These are phyloP conservation scores for Stephania yunnanensis DNA, from an alignment of 164 flowering plant species.

Conservation along the genomic window DNA sequence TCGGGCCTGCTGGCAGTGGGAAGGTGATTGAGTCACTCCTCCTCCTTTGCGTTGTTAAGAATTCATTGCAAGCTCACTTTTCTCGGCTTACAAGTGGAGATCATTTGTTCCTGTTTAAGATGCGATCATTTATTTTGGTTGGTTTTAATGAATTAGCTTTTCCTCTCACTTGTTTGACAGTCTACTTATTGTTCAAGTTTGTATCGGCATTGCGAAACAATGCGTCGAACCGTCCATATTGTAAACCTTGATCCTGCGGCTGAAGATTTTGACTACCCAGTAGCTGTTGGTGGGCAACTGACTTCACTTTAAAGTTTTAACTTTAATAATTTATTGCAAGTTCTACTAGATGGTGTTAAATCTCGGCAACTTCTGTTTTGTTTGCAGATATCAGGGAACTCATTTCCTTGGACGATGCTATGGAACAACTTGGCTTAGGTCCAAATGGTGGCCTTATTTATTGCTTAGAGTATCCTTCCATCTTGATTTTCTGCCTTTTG, in stretches of 20 bases:
- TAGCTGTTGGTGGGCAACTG: conserved; percentile 63
- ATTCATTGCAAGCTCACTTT: background rate
- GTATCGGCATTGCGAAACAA: conserved; percentile 68
- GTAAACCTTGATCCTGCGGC: conserved; percentile 99
- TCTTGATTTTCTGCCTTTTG: conserved; percentile 3
- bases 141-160: background rate
- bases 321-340: background rate
- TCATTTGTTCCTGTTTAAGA: background rate
- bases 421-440: conserved; percentile 89
- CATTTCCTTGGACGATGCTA: conserved; percentile 89
- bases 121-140: background rate
- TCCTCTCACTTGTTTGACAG: conserved; percentile 29
- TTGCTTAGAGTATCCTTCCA: conserved; percentile 98
- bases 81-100: background rate
- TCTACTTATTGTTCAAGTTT: conserved; percentile 93
- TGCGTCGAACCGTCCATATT: conserved; percentile 59
- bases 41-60: background rate
- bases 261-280: conserved; percentile 91
- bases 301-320: background rate
- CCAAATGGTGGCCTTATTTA: conserved; percentile 96
- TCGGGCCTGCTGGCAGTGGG: conserved; percentile 97
- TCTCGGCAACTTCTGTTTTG: conserved; percentile 4
- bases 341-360: background rate
- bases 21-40: conserved; percentile 41
- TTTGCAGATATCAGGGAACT: conserved; percentile 89